phyloP scores from a whole-genome alignment of 2,329 filamentous ascomycete genomes.

The Magnaporthiopsis incrustans region DNA sequence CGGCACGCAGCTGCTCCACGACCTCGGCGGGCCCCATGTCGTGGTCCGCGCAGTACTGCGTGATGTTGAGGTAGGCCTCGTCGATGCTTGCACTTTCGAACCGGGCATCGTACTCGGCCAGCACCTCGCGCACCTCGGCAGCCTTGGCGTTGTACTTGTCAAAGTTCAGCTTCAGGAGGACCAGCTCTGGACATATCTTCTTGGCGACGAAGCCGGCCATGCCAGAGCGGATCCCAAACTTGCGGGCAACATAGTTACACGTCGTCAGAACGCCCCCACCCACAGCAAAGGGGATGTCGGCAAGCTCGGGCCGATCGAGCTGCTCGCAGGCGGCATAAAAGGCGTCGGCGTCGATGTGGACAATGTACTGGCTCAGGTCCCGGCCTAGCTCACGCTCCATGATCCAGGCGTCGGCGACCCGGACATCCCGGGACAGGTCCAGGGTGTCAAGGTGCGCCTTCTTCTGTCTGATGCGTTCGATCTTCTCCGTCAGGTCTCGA shows the following conservation, averaged over 20 bases:
- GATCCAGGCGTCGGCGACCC: slow-evolving; percentile 74
- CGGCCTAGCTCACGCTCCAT: slow-evolving; percentile 68
- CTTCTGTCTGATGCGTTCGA: slow-evolving; percentile 66
- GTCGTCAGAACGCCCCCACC: slow-evolving; percentile 60
- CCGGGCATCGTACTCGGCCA: slow-evolving; percentile 79
- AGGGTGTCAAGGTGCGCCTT: slow-evolving; percentile 68
- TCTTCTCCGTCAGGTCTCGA: slow-evolving; percentile 75
- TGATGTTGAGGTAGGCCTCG: slow-evolving; percentile 94
- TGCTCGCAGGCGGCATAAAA: slow-evolving; percentile 95
- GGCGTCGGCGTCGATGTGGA: slow-evolving; percentile 94
- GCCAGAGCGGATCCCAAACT: slow-evolving; percentile 83
- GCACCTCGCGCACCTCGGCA: slow-evolving; percentile 71
- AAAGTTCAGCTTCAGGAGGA: slow-evolving; percentile 78
- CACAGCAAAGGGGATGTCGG: slow-evolving; percentile 82
- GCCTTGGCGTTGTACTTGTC: slow-evolving; percentile 89
- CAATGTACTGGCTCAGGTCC: slow-evolving; percentile 75
- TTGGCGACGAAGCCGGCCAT: slow-evolving; percentile 96
- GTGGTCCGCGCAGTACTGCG: slow-evolving; percentile 68
- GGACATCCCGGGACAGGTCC: slow-evolving; percentile 65
- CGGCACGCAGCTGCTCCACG: slow-evolving; percentile 67
- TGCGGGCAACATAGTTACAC: slow-evolving; percentile 81
- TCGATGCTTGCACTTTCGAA: slow-evolving; percentile 95
- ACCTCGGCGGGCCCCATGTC: slow-evolving; percentile 61
- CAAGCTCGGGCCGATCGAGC: slow-evolving; percentile 74
- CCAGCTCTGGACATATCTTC: slow-evolving; percentile 81